Conservation (phyloP, 768 basidiomycete species). For the Russula ochroleuca region DNA sequence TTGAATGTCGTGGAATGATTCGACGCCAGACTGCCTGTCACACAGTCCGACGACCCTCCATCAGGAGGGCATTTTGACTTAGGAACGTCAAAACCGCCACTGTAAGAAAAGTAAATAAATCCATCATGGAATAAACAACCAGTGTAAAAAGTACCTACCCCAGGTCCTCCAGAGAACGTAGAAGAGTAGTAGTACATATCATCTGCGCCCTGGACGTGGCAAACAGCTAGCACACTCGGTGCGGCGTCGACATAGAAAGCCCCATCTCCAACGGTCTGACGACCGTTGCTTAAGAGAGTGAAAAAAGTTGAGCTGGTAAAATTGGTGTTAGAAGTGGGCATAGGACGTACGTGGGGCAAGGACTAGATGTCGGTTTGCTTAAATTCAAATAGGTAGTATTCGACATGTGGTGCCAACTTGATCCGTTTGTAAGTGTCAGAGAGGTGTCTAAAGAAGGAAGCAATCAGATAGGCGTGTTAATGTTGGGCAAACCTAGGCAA, state of each 20-base stretch:
- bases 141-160: constrained; percentile 43
- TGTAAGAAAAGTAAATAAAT: constrained; percentile 31
- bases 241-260: constrained; percentile 70
- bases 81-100: constrained; percentile 96
- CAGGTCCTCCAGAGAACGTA: constrained; percentile 91
- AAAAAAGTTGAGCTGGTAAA: not conserved
- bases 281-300: constrained; percentile 70
- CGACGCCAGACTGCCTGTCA: constrained; percentile 88
- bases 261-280: constrained; percentile 97
- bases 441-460: constrained; percentile 2
- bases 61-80: constrained; percentile 91
- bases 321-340: not conserved
- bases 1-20: constrained; percentile 33
- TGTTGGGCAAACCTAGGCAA: constrained; percentile 1
- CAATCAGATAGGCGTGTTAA: constrained; percentile 5
- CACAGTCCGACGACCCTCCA: constrained; percentile 91
- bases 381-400: constrained; percentile 66
- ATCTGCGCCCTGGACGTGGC: constrained; percentile 74
- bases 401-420: constrained; percentile 89
- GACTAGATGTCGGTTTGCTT: constrained; percentile 80
- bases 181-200: constrained; percentile 90
- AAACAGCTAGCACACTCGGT: constrained; percentile 78
- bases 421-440: constrained; percentile 30
- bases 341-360: constrained; percentile 80
- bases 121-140: not conserved